Conservation (phyloP, 768 basidiomycete species). For the Suillus occidentalis region DNA sequence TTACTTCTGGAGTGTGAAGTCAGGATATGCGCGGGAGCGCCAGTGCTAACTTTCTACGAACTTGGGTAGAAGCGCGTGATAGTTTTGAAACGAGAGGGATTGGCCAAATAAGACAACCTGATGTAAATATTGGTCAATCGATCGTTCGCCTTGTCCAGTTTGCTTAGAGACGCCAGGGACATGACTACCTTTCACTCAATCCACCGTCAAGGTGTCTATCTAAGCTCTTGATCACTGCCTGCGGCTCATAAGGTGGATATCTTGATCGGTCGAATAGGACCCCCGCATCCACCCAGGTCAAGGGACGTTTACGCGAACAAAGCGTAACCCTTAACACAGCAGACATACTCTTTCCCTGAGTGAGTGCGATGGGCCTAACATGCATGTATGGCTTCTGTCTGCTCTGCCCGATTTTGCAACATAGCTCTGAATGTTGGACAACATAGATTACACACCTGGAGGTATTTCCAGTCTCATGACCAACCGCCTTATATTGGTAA, state of each 20-base stretch:
- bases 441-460: neutral
- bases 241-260: constrained; percentile 21
- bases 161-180: neutral
- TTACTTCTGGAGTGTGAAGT: too few species aligned
- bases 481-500: neutral
- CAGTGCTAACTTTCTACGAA: too few species aligned
- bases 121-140: too few species aligned
- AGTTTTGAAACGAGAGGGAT: too few species aligned
- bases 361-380: constrained; percentile 37
- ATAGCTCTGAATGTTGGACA: neutral
- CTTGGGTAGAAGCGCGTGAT: too few species aligned
- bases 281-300: constrained; percentile 36
- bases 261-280: neutral
- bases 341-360: constrained; percentile 33
- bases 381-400: constrained; percentile 37
- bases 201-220: constrained; percentile 2
- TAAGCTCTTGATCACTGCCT: neutral
- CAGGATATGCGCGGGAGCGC: too few species aligned
- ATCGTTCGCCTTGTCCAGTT: too few species aligned
- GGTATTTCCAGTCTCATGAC: neutral
- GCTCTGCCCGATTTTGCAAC: constrained; percentile 34
- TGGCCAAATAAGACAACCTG: too few species aligned
- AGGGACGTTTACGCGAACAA: constrained; percentile 35
- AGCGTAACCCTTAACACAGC: constrained; percentile 28
- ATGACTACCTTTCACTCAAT: neutral